These are phyloP conservation scores for Exobasidium rhododendri DNA, from an alignment of 1,284 basidiomycete genomes.

Conservation along the genomic window DNA sequence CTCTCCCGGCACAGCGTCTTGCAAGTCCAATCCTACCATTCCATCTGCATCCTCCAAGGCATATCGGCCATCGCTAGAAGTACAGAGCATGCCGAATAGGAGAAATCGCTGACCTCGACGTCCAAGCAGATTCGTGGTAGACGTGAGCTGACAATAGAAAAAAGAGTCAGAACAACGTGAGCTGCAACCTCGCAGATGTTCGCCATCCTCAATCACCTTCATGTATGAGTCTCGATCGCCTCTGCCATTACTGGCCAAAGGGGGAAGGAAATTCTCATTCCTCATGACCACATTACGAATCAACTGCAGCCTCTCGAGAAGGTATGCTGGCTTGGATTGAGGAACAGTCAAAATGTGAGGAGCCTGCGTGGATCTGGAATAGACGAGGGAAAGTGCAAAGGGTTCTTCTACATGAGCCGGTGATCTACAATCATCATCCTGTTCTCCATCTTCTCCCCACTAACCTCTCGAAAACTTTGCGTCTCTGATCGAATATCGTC, in stretches of 20 bases:
- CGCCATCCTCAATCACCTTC: constrained; percentile 28
- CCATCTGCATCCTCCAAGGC: constrained; percentile 94
- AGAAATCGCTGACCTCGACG: constrained; percentile 85
- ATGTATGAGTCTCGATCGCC: constrained; percentile 31
- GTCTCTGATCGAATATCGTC: constrained; percentile 80
- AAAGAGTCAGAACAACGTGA: neutral
- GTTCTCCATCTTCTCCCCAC: neutral
- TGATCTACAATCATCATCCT: neutral
- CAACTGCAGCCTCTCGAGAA: constrained; percentile 41
- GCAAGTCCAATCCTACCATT: constrained; percentile 80
- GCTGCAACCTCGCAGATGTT: neutral
- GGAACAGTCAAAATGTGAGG: constrained; percentile 36
- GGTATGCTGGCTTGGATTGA: constrained; percentile 25
- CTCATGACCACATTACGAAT: constrained; percentile 43
- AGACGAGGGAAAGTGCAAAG: constrained; percentile 1
- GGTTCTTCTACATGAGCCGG: neutral
- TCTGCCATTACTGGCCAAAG: constrained; percentile 30
- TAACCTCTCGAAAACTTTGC: constrained; percentile 69
- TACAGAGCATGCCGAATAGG: constrained; percentile 85
- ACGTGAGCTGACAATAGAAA: constrained; percentile 68
- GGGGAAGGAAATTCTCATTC: constrained; percentile 52
- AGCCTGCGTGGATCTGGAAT: neutral
- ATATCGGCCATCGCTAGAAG: constrained; percentile 82
- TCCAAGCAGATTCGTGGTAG: constrained; percentile 92
- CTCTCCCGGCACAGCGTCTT: constrained; percentile 78